Conservation (phyloP, 768 basidiomycete species). For the Naganishia randhawae region DNA sequence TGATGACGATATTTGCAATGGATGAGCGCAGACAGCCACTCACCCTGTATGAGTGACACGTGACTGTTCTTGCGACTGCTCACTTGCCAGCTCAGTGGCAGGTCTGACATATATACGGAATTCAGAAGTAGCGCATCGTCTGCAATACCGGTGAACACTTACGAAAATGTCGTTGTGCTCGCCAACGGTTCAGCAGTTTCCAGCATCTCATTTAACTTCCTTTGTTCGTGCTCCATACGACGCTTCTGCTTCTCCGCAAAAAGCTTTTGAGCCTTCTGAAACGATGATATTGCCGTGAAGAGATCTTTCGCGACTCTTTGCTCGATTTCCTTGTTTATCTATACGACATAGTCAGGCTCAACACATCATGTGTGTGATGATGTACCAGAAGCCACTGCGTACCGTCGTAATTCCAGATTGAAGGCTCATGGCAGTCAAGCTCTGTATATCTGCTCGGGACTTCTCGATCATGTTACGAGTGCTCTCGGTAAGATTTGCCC, state of each 20-base stretch:
- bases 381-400: neutral
- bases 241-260: constrained; percentile 85
- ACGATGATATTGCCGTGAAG: constrained; percentile 79
- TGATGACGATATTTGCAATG: neutral
- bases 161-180: neutral
- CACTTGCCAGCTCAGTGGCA: neutral
- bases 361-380: neutral
- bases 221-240: constrained; percentile 79
- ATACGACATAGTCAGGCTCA: neutral
- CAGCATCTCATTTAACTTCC: constrained; percentile 72
- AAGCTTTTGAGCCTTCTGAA: constrained; percentile 84
- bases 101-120: neutral
- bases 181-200: constrained; percentile 30
- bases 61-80: neutral
- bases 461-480: constrained; percentile 93
- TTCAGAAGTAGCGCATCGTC: neutral
- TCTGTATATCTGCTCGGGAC: constrained; percentile 88
- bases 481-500: constrained; percentile 89
- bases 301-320: constrained; percentile 93
- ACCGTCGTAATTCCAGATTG: constrained; percentile 49
- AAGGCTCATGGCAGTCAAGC: constrained; percentile 60
- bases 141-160: neutral
- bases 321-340: constrained; percentile 53
- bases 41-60: neutral
- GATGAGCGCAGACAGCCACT: neutral